phyloP scores from a whole-genome alignment of 306 rosid genomes.

The Luffa aegyptiaca region DNA sequence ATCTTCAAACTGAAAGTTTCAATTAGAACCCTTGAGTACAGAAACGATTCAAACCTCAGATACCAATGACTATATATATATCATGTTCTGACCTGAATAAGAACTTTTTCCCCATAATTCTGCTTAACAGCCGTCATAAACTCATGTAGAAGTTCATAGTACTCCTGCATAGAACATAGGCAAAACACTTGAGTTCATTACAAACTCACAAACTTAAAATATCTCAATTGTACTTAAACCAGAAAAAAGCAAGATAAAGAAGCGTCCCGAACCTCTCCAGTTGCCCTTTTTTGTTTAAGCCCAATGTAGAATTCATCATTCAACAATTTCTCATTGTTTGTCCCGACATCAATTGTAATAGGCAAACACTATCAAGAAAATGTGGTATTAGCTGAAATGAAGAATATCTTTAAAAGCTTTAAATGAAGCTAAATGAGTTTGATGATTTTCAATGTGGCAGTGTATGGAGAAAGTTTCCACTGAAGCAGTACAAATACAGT shows the following conservation, averaged over 20 bases:
- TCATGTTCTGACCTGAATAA: constrained; percentile 55
- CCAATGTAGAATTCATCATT: constrained; percentile 91
- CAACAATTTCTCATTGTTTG: constrained; percentile 82
- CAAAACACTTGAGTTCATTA: not conserved
- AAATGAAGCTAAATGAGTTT: not conserved
- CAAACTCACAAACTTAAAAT: not conserved
- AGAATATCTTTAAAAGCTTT: not conserved
- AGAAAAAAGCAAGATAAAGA: constrained; percentile 8
- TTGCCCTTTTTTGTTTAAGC: constrained; percentile 81
- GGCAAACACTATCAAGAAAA: constrained; percentile 75
- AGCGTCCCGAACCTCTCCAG: constrained; percentile 63
- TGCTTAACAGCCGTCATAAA: constrained; percentile 96
- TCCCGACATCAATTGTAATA: constrained; percentile 87
- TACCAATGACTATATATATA: constrained; percentile 4
- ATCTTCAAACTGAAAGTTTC: constrained; percentile 73
- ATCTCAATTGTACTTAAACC: constrained; percentile 6
- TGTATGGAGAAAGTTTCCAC: not conserved
- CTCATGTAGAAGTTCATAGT: constrained; percentile 71
- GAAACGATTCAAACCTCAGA: not conserved
- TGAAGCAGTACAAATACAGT: not conserved
- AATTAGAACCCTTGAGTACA: constrained; percentile 22
- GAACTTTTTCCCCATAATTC: constrained; percentile 90
- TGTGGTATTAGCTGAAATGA: not conserved
- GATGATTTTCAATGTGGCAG: not conserved
- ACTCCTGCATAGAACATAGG: constrained; percentile 50